A percentile compares a stretch with the other conserved stretches of the same genome.
Conservation (phyloP, 805 yeast genomes). For the Scheffersomyces spartinae region DNA sequence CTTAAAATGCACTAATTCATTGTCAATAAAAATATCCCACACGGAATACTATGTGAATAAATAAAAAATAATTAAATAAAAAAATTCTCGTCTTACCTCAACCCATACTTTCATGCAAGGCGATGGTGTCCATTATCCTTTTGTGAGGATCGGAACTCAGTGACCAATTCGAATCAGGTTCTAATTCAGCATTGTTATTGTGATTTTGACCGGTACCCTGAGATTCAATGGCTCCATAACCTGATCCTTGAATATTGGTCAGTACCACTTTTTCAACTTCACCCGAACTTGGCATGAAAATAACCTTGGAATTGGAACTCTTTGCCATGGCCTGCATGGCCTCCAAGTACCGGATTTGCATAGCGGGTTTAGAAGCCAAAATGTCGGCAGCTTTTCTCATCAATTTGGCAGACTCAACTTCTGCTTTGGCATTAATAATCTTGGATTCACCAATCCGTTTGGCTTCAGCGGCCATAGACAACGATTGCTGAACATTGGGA, state of each 20-base stretch:
- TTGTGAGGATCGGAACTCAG: no score
- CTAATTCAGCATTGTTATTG: no score
- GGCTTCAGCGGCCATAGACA: slow-evolving; percentile 68
- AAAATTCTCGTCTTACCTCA: no score
- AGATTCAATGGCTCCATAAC: no score
- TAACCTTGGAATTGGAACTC: slow-evolving; percentile 51
- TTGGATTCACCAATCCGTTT: slow-evolving; percentile 67
- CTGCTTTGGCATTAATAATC: slow-evolving; percentile 65
- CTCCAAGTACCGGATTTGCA: slow-evolving; percentile 68
- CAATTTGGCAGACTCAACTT: slow-evolving; percentile 62
- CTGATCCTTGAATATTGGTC: slow-evolving; percentile 8
- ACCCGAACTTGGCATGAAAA: slow-evolving; percentile 54
- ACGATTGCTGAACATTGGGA: slow-evolving; percentile 41
- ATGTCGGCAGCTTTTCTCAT: slow-evolving; percentile 75
- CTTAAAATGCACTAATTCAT: no score
- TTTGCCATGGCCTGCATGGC: slow-evolving; percentile 71
- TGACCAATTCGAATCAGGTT: no score
- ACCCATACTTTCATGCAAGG: no score
- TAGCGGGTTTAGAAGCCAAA: slow-evolving; percentile 61
- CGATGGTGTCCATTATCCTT: no score
- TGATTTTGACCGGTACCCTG: no score
- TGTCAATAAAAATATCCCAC: no score
- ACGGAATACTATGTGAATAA: no score
- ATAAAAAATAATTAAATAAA: no score
- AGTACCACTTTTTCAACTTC: slow-evolving; percentile 29